Evolutionary conservation across 176 grass and related monocot genomes (phyloP).

Genomic region (Elaeis guineensis): DNA sequence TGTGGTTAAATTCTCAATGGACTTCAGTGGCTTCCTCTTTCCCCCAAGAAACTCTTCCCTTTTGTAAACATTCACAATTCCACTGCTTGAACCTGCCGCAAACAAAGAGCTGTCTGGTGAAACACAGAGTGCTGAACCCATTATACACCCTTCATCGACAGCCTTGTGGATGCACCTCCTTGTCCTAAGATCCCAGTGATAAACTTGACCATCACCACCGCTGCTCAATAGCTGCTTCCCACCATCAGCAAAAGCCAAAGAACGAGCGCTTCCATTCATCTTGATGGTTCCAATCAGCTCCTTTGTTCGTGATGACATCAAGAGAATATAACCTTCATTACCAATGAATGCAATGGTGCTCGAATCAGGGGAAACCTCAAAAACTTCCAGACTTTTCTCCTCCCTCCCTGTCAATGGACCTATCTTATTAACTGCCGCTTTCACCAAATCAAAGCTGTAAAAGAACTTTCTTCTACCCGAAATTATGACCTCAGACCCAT

Average conservation of each 20-base stretch:
- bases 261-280: conserved; percentile 69
- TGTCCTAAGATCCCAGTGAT: conserved; percentile 79
- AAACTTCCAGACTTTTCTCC: conserved; percentile 68
- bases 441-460: conserved; percentile 79
- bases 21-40: conserved; percentile 63
- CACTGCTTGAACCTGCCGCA: conserved; percentile 55
- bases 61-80: conserved; percentile 75
- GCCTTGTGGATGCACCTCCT: conserved; percentile 75
- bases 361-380: conserved; percentile 86
- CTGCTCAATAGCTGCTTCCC: conserved; percentile 62
- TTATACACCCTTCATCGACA: conserved; percentile 56
- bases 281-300: conserved; percentile 78
- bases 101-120: conserved; percentile 54
- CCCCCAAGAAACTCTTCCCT: conserved; percentile 70
- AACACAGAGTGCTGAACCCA: conserved; percentile 40
- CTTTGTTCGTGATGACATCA: conserved; percentile 72
- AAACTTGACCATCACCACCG: conserved; percentile 66
- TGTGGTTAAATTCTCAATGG: conserved; percentile 54
- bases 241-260: conserved; percentile 56
- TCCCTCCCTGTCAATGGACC: conserved; percentile 66
- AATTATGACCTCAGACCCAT: conserved; percentile 75
- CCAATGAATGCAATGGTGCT: conserved; percentile 73
- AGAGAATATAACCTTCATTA: conserved; percentile 75
- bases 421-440: conserved; percentile 51
- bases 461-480: conserved; percentile 75